A percentile compares a stretch with the other conserved stretches of the same genome.
phyloP scores from a whole-genome alignment of 352 stramenopile genomes.

The Phytophthora palmivora region DNA sequence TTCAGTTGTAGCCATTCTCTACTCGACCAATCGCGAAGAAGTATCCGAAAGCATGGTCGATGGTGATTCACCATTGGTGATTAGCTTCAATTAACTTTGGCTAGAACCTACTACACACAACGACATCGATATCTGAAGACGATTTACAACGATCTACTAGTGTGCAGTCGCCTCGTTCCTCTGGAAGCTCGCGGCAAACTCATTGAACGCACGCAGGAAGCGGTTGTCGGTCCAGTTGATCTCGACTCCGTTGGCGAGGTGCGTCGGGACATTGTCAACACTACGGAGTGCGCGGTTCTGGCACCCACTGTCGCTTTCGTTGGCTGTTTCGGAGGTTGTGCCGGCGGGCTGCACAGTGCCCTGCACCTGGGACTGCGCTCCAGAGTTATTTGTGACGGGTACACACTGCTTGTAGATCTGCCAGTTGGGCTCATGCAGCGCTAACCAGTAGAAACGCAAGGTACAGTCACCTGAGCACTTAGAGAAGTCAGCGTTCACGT shows the following conservation, averaged over 20 bases:
- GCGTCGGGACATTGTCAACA: constrained; percentile 24
- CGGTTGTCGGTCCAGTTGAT: constrained; percentile 42
- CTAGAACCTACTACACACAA: constrained; percentile 9
- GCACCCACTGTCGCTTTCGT: constrained; percentile 19
- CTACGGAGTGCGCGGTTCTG: constrained; percentile 37
- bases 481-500: constrained; percentile 35
- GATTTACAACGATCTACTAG: constrained; percentile 3
- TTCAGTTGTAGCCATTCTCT: constrained; percentile 20
- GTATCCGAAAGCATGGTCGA: too few relatives aligned
- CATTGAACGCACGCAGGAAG: constrained; percentile 44
- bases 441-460: constrained; percentile 45
- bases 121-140: constrained; percentile 12
- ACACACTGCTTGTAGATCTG: constrained; percentile 56
- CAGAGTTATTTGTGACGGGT: constrained; percentile 36
- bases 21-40: constrained; percentile 11
- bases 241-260: constrained; percentile 26
- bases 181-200: constrained; percentile 34
- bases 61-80: too few relatives aligned
- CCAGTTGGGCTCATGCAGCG: constrained; percentile 46
- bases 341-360: constrained; percentile 25
- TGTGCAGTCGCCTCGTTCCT: constrained; percentile 6
- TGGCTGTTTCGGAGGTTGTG: constrained; percentile 10
- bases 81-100: too few relatives aligned
- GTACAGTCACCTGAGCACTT: constrained; percentile 38
- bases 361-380: constrained; percentile 13